Percentiles rank a stretch among this genome's conserved stretches.
These are phyloP conservation scores for Epichloe sibirici DNA, from an alignment of 2,329 filamentous ascomycete genomes.

Conservation along the genomic window DNA sequence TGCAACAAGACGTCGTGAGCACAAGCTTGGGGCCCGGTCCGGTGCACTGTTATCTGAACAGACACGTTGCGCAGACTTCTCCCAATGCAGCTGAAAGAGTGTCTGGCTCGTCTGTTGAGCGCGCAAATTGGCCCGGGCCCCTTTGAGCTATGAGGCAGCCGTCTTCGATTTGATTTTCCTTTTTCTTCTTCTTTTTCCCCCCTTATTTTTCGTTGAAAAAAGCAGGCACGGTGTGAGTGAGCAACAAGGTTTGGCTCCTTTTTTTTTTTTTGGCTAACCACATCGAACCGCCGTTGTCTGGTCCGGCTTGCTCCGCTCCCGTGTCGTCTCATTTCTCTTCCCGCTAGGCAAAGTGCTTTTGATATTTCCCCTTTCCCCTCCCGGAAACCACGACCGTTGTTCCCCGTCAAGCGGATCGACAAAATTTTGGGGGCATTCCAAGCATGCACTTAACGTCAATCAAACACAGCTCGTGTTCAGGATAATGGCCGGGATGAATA, in stretches of 20 bases:
- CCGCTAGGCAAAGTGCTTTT: background rate
- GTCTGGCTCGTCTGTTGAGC: background rate
- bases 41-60: background rate
- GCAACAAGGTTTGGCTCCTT: background rate
- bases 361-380: background rate
- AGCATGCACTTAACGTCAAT: background rate
- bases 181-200: background rate
- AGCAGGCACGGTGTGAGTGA: background rate
- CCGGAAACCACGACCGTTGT: background rate
- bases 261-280: background rate
- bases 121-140: background rate
- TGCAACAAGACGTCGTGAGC: constrained; percentile 2
- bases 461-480: background rate
- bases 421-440: background rate
- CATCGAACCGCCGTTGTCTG: background rate
- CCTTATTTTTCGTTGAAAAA: too few species aligned
- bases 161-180: background rate
- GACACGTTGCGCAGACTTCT: background rate
- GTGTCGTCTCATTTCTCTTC: constrained; percentile 1
- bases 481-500: background rate
- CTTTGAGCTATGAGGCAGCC: background rate
- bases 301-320: constrained; percentile 1
- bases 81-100: background rate
- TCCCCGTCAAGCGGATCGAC: background rate
- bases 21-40: background rate